Evolutionary conservation across 1,139 yeast species (phyloP).

Genomic region (Blastobotrys malaysiensis): DNA sequence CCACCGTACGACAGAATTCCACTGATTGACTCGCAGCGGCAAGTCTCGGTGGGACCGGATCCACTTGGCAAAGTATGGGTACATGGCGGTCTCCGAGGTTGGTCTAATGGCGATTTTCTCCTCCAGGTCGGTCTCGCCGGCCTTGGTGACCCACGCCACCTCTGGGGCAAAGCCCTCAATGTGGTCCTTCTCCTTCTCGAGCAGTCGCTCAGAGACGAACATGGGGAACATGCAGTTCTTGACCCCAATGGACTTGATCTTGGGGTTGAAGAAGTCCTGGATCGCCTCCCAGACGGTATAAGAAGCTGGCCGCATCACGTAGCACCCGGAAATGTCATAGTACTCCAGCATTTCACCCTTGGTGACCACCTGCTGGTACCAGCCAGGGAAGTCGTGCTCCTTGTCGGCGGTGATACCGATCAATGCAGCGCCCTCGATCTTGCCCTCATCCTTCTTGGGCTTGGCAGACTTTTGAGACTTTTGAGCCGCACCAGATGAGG

Average conservation of each 20-base stretch:
- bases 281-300: conserved; percentile 93
- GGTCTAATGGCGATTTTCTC: conserved; percentile 99
- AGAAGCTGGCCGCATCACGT: conserved; percentile 94
- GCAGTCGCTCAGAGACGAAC: conserved; percentile 89
- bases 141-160: conserved; percentile 99
- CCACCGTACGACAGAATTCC: conserved; percentile 99
- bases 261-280: conserved; percentile 76
- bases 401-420: conserved; percentile 96
- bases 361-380: conserved; percentile 95
- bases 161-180: conserved; percentile 99
- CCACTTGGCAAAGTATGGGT: conserved; percentile 99
- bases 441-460: conserved; percentile 28
- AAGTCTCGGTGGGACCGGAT: conserved; percentile 96
- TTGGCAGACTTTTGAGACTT: conserved; percentile 23
- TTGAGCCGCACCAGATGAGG: conserved; percentile 32
- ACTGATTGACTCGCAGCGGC: conserved; percentile 93
- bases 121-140: conserved; percentile 89
- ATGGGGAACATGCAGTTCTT: conserved; percentile 96
- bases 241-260: conserved; percentile 84
- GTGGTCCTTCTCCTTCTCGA: conserved; percentile 97
- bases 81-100: conserved; percentile 99
- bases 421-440: conserved; percentile 81
- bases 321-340: conserved; percentile 98
- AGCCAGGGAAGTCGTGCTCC: conserved; percentile 83
- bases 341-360: conserved; percentile 97